Evolutionary conservation across 805 yeast genomes (phyloP), one percentile per base, ranked within the genome.

Genomic region (Kodamaea fukazawae): DNA sequence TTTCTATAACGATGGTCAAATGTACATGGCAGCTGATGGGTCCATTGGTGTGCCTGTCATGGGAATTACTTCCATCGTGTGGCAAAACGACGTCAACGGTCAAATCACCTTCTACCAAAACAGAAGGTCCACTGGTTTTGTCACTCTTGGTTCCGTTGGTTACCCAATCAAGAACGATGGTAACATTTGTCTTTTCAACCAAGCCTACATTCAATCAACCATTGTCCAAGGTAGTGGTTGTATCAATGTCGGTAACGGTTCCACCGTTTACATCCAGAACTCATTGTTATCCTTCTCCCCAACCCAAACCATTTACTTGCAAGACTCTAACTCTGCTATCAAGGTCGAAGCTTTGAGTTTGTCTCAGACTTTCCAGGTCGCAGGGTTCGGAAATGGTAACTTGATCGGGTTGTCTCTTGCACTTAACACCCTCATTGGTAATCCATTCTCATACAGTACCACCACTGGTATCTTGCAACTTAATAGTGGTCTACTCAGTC

Each of bases 351-450:
- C 58, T 32, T 46, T 49, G 35, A 47, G 47, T 35, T 36, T 40
- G n/a, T 26, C 45, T 9, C 56, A 53, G 44, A 46, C 54, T 20
- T 50, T 45, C 43, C 51, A 47, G 2, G 59, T 58, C 36, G 54
- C 54, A 22, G 62, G 62, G 11, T 58, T 48, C 44, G 64, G 64
- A 40, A 47, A 48, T 34, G 60, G 60, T 10, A 58, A 58, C 40
- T 36, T 47, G 14, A 34, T 55, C 26, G 46, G 49, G 46, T 35
- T 42, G 16, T 34, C 41, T 16, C 36, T 40, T 15, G 17, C 41
- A 11, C 46, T 45, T 13, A 36, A 36, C 23, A 22, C 22, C 22
- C 8, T 32, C 4, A 14, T 29, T 10, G 12, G 20, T 2, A 27
- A 11, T 7, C 43, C 44, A 10, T 42, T 6, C 32, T 11, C 17